Base-by-base conservation (phyloP, 1,284 basidiomycete species). In the Singerocomus inundabilis region DNA sequence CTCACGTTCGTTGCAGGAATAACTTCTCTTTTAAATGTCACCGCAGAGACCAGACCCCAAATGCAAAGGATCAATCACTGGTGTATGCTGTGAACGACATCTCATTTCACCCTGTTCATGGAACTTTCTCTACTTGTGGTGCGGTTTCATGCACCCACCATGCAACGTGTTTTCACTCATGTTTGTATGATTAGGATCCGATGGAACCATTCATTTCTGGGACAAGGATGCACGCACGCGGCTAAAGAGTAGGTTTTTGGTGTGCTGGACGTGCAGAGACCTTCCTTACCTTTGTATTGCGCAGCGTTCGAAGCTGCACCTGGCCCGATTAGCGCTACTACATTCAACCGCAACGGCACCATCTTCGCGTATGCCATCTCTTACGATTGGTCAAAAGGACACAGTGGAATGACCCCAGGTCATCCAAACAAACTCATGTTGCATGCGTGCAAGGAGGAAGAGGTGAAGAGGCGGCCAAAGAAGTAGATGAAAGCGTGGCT, bases 21-120 rank as follows among this genome's bases (percentile, higher is more conserved):
- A 96, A 96, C 72, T 97, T 96, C 67, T 93, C 91, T 0, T 98
- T 98, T 81, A 96, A 94, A 64, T 98, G 95, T 64, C 95, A 98
- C 68, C 90, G 95, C 35, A 82, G 83, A 46, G 91, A 94, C 56
- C 72, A 79, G 48, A 66, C 72, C 2, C 80, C 84, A 5, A 79
- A 75, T 36, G 60, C 77, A 38, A 88, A 89, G 63, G 85, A 90
- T 53, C 84, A 90, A 58, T 84, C 88, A 0, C 74, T 93, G 42
- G 88, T 98, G 13, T 98, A 82, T 64, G 82, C 94, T 1, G 93
- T 98, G 50, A 98, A 99, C 63, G 88, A 91, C 51, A 89, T 93
- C 61, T 81, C 84, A 1, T 98, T 98, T 79, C 93, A 98, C 66
- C 91, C 91, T 40, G 79, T 86, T 1, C 90, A 96, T 57, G 94